These are phyloP conservation scores for Apiospora hydei DNA, from an alignment of 2,329 filamentous ascomycete species.

Conservation along the genomic window DNA sequence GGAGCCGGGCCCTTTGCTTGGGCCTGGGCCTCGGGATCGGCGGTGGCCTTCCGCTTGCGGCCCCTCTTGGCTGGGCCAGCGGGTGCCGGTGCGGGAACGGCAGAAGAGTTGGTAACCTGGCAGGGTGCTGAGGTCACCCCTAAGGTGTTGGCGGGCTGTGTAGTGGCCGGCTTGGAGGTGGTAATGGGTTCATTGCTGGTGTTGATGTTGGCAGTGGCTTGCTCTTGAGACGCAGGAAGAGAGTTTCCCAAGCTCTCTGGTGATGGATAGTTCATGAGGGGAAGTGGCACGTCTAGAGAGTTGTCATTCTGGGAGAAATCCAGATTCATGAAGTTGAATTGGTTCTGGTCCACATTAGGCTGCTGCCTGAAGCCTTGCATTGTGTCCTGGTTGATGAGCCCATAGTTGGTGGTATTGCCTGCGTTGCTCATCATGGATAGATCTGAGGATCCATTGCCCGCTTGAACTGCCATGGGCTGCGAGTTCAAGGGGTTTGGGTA, in stretches of 20 bases:
- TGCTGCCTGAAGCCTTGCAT: background rate
- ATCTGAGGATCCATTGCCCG: background rate
- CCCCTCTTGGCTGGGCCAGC: background rate
- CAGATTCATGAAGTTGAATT: background rate
- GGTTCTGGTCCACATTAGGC: background rate
- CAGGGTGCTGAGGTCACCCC: background rate
- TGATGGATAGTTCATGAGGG: background rate
- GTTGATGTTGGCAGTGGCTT: background rate
- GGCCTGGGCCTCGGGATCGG: background rate
- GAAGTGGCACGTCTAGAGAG: background rate
- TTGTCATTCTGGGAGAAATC: background rate
- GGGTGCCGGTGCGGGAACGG: background rate
- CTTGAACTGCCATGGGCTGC: background rate
- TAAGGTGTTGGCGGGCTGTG: background rate
- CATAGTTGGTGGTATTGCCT: background rate
- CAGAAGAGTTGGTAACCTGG: background rate
- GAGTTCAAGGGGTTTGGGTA: background rate
- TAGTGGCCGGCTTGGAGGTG: background rate
- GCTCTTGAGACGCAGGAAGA: background rate
- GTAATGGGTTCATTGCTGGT: background rate
- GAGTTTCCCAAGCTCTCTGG: background rate
- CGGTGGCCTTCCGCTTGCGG: background rate
- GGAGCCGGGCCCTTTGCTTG: background rate
- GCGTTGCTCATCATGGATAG: background rate
- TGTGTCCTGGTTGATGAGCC: too few species aligned